Conservation (phyloP, 129 eudicot genomes). For the Arctium lappa region DNA sequence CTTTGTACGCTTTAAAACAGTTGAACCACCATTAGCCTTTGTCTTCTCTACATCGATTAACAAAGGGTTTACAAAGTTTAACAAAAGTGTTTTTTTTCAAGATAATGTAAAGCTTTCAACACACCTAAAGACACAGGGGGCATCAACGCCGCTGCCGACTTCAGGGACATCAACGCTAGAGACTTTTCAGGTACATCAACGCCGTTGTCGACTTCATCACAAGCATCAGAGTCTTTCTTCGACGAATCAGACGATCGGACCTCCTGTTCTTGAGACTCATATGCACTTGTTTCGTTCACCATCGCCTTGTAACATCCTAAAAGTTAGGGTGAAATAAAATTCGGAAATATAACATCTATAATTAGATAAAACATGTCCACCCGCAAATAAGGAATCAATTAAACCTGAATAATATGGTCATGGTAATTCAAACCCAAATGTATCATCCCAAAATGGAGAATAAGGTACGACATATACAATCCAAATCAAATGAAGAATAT, state of each 20-base stretch:
- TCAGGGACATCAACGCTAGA: neutral
- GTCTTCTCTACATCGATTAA: conserved; percentile 49
- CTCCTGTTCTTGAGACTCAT: conserved; percentile 58
- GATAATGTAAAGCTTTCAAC: conserved; percentile 4
- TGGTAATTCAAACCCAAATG: too few species aligned
- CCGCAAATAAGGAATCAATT: too few species aligned
- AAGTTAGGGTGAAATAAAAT: too few species aligned
- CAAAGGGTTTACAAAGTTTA: conserved; percentile 12
- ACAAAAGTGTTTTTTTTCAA: neutral
- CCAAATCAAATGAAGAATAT: too few species aligned
- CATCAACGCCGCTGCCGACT: conserved; percentile 26
- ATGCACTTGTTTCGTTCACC: conserved; percentile 46
- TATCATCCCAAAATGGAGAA: too few species aligned
- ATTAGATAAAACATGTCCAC: too few species aligned
- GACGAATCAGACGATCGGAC: conserved; percentile 69
- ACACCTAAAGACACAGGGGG: conserved; percentile 46
- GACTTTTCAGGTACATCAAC: conserved; percentile 39
- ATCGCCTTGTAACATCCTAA: neutral
- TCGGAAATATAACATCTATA: too few species aligned
- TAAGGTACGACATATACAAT: too few species aligned
- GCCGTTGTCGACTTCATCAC: conserved; percentile 33
- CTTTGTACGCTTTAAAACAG: conserved; percentile 39
- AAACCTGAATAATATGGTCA: too few species aligned
- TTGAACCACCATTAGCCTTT: conserved; percentile 29
- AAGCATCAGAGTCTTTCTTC: conserved; percentile 21